Evolutionary conservation across 2,329 filamentous ascomycete species (phyloP).

Genomic region (Pseudocercospora eumusae): DNA sequence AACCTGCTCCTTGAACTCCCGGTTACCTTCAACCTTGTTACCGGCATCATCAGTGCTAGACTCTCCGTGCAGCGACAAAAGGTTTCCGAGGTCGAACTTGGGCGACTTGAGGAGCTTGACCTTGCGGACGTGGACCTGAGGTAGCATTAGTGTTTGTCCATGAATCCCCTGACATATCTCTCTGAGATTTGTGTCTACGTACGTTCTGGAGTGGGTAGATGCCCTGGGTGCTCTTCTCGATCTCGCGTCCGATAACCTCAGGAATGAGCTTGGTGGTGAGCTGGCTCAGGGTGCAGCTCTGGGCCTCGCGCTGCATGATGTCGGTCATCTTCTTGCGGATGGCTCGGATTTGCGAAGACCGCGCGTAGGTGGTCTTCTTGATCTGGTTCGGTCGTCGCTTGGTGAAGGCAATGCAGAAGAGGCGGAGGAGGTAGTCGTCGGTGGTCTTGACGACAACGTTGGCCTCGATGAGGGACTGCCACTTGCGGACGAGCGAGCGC

Average conservation of each 20-base stretch:
- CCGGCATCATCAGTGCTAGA: slow-evolving; percentile 93
- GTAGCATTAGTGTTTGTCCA: slow-evolving; percentile 39
- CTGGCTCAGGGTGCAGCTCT: slow-evolving; percentile 91
- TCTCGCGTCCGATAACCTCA: slow-evolving; percentile 98
- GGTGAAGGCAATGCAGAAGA: slow-evolving; percentile 99
- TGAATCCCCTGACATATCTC: background rate
- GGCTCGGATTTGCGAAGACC: slow-evolving; percentile 92
- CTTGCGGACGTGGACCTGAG: slow-evolving; percentile 98
- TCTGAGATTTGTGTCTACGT: slow-evolving; percentile 39
- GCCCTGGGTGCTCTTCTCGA: slow-evolving; percentile 98
- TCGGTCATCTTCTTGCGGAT: slow-evolving; percentile 99
- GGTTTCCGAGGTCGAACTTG: slow-evolving; percentile 97
- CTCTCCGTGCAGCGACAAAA: slow-evolving; percentile 97
- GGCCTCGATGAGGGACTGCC: slow-evolving; percentile 98
- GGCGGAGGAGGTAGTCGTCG: slow-evolving; percentile 98
- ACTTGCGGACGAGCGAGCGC: slow-evolving; percentile 98
- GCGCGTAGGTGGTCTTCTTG: slow-evolving; percentile 99
- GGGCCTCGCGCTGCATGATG: slow-evolving; percentile 96
- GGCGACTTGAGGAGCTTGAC: slow-evolving; percentile 98
- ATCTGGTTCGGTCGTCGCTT: slow-evolving; percentile 99
- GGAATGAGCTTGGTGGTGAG: slow-evolving; percentile 98
- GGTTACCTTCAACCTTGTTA: slow-evolving; percentile 79
- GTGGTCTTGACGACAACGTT: slow-evolving; percentile 99
- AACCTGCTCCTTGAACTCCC: slow-evolving; percentile 98
- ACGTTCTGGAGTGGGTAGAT: slow-evolving; percentile 99